A percentile compares a stretch with the other conserved stretches of the same genome.
Evolutionary conservation across 345 rosid species (phyloP).

Genomic region (Eucalyptus regnans): DNA sequence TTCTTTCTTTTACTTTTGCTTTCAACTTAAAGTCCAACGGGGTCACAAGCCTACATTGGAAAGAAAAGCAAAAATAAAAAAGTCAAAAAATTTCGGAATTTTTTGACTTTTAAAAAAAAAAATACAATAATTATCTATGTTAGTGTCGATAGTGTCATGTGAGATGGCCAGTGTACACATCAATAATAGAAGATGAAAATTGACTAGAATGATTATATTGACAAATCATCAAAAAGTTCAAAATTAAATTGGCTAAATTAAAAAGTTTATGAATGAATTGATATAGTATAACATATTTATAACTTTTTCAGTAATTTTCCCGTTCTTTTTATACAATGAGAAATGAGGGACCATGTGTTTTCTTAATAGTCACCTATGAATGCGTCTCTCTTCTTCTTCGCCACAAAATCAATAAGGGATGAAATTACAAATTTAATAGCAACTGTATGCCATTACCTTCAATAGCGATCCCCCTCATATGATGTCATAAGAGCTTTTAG

Average conservation of each 20-base stretch:
- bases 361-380: neutral
- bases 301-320: neutral
- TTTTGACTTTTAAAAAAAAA: too few species aligned
- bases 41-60: neutral
- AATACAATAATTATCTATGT: rapidly evolving
- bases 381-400: neutral
- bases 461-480: neutral
- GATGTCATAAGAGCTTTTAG: neutral
- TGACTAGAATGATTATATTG: rapidly evolving
- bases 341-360: neutral
- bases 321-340: neutral
- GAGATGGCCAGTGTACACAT: rapidly evolving
- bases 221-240: rapidly evolving
- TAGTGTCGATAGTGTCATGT: rapidly evolving
- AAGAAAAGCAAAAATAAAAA: neutral
- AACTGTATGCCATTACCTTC: neutral
- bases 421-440: neutral
- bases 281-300: rapidly evolving
- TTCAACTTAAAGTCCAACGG: rapidly evolving
- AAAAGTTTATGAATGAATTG: too few species aligned
- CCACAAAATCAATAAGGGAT: neutral
- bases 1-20: neutral
- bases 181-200: rapidly evolving
- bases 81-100: rapidly evolving
- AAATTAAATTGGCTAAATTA: rapidly evolving